Evolutionary conservation across 257 asterid genomes (phyloP).

Genomic region (Oldenlandia corymbosa): DNA sequence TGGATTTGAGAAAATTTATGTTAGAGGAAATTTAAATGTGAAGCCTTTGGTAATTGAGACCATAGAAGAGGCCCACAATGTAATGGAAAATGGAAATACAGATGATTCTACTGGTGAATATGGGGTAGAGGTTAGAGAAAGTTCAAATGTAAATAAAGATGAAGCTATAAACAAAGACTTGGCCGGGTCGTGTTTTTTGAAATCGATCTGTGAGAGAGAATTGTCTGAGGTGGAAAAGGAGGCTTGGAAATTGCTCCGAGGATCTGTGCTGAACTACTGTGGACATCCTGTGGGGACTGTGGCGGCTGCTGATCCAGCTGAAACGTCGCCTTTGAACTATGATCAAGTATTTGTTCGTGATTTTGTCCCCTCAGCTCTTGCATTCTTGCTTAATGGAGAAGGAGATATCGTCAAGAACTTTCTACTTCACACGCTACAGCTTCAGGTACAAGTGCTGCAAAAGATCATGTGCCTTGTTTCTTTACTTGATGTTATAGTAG

Average conservation of each 20-base stretch:
- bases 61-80: conserved; percentile 30
- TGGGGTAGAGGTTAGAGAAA: conserved; percentile 17
- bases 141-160: conserved; percentile 23
- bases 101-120: conserved; percentile 6
- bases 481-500: not conserved
- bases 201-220: conserved; percentile 26
- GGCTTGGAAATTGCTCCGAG: conserved; percentile 71
- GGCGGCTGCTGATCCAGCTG: conserved; percentile 66
- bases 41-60: conserved; percentile 51
- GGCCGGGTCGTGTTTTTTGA: conserved; percentile 24
- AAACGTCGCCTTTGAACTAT: conserved; percentile 58
- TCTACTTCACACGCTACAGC: conserved; percentile 70
- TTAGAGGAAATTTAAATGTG: conserved; percentile 53
- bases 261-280: conserved; percentile 55
- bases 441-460: conserved; percentile 44
- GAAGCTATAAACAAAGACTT: conserved; percentile 18
- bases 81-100: conserved; percentile 17
- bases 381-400: conserved; percentile 77
- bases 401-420: conserved; percentile 68
- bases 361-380: conserved; percentile 80
- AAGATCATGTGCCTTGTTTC: not conserved
- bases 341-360: conserved; percentile 79
- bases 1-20: conserved; percentile 51
- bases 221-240: conserved; percentile 56
- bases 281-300: conserved; percentile 72